Evolutionary conservation across 2,329 filamentous ascomycete species (phyloP), one percentile per base, ranked within the genome.

Genomic region (Talaromyces sp.): DNA sequence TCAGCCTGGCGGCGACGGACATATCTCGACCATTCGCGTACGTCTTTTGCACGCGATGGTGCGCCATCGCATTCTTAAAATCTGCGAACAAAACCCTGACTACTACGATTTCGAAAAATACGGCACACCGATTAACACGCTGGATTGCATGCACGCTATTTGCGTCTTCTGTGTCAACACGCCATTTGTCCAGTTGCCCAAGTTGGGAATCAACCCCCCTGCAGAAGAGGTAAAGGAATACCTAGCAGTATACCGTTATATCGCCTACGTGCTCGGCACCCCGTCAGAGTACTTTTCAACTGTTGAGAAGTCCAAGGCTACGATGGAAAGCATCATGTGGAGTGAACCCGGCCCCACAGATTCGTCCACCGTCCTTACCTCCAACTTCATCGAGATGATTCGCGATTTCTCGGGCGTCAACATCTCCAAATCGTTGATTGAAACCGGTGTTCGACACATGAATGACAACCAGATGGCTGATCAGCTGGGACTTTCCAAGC

Each of bases 61-160:
- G 8, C 83, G 89, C 0, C 78, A 84, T 60, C 83, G 86, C 7
- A 90, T 91, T 63, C 73, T 89, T 66, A 79, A 79, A 32, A 80
- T 91, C 9, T 81, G 81, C 15, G 71, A 77, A 19, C 72, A 80
- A 47, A 76, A 79, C n/a, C 85, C 87, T 0, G 78, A 77, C 2
- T 91, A 91, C 73, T 91, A 87, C 73, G 79, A 86, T 64, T 71
- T 85, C 0, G 74, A 81, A 19, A 74, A 80, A 47, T 83, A 79
- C 70, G 88, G 89, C 3, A 78, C 88, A 3, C 88, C 88, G 3
- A 86, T 92, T 70, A 93, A 89, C 67, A 88, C 93, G 67, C 81
- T 93, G 1, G 89, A 93, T 72, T 85, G 82, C 61, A 85, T 92
- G 36, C 88, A 81, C 11, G 93, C 90, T 1, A 87, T 93, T 63